Base-by-base conservation (phyloP, 164 flowering plant species). In the Hamamelis virginiana region DNA sequence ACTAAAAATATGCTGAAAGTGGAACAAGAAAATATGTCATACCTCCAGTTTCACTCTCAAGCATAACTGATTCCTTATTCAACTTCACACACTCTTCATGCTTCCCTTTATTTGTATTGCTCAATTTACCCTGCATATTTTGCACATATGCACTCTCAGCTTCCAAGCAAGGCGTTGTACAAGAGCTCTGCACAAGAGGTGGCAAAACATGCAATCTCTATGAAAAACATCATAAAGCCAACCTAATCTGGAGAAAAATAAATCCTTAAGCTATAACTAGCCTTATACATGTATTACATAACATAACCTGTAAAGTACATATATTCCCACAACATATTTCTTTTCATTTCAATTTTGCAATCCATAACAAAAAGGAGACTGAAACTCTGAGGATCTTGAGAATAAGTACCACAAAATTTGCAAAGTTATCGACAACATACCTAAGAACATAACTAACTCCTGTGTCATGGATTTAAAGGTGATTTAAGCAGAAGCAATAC, bases 151-250 rank as follows among this genome's bases (percentile, higher is more conserved):
- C 67, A 71, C 67, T 72, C 77, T 73, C 77, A 76, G 68, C 80
- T 76, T 69, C 84, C 33, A 68, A 58, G 67, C 53, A 76, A 45
- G 68, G 76, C 48, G 65, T 78, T 62, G 75, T 69, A 66, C 81
- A 74, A 38, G 81, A 74, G 78, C 79, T 83, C 84, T 81, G 80
- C 73, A 78, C 53, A 77, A 71, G 64, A 67, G 57, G 61, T 25
- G 72, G 56, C 21, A 74, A 56, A 51, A 64, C 25, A 72, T 72
- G 62, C 64, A 70, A 58, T 68, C 68, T 69, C 72, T 70, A 65
- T 45, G 68, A 59, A 47, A 73, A 62, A 69, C 68, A 57, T 60
- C 74, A 66, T 55, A 68, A 56, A 72, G 62, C 72, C 66, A 63
- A 51, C 65, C 72, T 63, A 64, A 25, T 67, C 41, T 38, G 69